Conservation (phyloP, 805 yeast genomes). For the Hanseniaspora lindneri region DNA sequence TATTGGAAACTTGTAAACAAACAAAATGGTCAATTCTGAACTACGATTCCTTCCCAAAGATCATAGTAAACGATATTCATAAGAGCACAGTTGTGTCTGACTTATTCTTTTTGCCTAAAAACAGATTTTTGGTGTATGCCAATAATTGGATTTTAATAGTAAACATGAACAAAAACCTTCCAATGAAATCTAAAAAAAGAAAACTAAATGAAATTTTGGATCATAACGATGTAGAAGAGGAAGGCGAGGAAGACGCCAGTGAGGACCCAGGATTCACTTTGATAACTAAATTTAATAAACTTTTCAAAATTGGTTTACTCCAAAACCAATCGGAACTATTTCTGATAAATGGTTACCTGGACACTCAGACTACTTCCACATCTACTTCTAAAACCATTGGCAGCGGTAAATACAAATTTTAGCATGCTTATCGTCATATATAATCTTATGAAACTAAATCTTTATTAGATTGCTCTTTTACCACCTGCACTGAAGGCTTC, state of each 20-base stretch:
- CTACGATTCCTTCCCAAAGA: conserved; percentile 10
- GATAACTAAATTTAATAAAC: conserved; percentile 7
- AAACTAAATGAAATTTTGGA: conserved; percentile 12
- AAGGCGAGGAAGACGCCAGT: not conserved
- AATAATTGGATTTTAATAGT: conserved; percentile 13
- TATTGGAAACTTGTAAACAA: conserved; percentile 1
- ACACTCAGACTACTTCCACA: not conserved
- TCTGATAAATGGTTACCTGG: conserved; percentile 7
- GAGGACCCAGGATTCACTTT: conserved; percentile 1
- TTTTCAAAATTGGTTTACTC: conserved; percentile 7
- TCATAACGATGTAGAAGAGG: not conserved
- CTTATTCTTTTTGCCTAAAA: conserved; percentile 2
- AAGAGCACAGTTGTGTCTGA: conserved; percentile 5
- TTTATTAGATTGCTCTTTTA: no score
- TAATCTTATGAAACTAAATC: no score
- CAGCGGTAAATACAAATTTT: conserved; percentile 11
- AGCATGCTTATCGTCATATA: not conserved
- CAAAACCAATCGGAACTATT: not conserved
- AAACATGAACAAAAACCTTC: conserved; percentile 9
- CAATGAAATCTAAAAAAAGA: conserved; percentile 15
- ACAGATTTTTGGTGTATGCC: conserved; percentile 1
- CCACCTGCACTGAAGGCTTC: no score
- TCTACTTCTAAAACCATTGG: not conserved
- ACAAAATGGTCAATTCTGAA: conserved; percentile 12
- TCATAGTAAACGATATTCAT: conserved; percentile 11